Conservation (phyloP, 768 basidiomycete genomes). For the Tephrocybe sp. region DNA sequence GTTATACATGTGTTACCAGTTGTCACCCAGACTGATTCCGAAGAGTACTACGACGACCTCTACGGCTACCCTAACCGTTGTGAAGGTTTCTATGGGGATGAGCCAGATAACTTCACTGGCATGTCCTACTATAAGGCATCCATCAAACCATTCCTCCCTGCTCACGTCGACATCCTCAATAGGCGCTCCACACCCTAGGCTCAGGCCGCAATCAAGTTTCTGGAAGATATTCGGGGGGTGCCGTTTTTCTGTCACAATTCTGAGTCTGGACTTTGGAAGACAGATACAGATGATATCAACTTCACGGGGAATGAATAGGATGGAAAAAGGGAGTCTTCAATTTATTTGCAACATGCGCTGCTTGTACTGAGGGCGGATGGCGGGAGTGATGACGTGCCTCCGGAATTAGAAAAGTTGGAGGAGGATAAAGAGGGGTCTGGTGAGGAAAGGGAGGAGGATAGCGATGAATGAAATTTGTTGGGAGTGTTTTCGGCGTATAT, state of each 20-base stretch:
- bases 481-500: no score
- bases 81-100: no score
- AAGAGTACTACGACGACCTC: not conserved
- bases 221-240: not conserved
- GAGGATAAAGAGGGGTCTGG: no score
- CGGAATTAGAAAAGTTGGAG: no score
- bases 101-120: no score
- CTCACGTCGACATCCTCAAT: constrained; percentile 5
- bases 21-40: not conserved
- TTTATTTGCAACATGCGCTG: constrained; percentile 26
- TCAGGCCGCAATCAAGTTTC: not conserved
- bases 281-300: constrained; percentile 11
- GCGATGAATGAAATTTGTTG: no score
- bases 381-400: no score
- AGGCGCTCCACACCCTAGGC: not conserved
- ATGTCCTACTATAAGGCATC: no score
- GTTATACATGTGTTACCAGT: constrained; percentile 16
- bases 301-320: constrained; percentile 25
- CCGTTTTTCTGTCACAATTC: constrained; percentile 6
- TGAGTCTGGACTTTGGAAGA: constrained; percentile 5
- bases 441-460: no score
- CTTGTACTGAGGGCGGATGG: constrained; percentile 7
- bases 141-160: not conserved
- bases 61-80: no score
- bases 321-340: constrained; percentile 18